A percentile compares a stretch with the other conserved stretches of the same genome.
phyloP scores from a whole-genome alignment of 2,329 filamentous ascomycete species.

The Epichloe typhina region DNA sequence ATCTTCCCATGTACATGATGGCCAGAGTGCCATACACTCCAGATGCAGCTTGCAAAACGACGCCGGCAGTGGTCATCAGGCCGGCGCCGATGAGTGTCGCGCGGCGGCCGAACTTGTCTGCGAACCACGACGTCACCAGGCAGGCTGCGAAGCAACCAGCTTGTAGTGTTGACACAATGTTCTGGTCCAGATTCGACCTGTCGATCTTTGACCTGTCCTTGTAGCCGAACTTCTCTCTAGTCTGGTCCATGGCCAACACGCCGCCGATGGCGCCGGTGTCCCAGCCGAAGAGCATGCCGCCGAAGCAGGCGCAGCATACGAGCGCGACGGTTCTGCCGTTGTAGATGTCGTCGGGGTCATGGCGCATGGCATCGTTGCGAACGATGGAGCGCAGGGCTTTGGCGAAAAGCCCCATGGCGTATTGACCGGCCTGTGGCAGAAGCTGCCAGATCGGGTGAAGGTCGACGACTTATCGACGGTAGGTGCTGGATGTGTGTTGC shows the following conservation, averaged over 20 bases:
- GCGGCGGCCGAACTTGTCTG: conserved; percentile 43
- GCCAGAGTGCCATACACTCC: conserved; percentile 37
- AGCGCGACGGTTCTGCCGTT: conserved; percentile 55
- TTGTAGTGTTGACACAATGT: conserved; percentile 58
- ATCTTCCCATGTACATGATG: conserved; percentile 53
- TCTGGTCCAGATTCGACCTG: conserved; percentile 44
- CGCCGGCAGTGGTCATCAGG: conserved; percentile 44
- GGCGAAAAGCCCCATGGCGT: conserved; percentile 24
- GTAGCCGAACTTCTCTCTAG: conserved; percentile 33
- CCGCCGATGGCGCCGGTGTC: conserved; percentile 55
- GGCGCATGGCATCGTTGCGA: conserved; percentile 58
- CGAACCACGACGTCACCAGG: conserved; percentile 39
- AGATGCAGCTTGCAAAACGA: conserved; percentile 51
- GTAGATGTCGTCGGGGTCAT: conserved; percentile 54
- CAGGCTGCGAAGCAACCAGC: conserved; percentile 55
- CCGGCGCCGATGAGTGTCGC: conserved; percentile 42
- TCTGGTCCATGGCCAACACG: conserved; percentile 46
- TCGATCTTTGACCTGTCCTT: conserved; percentile 12
- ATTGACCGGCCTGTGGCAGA: too few species aligned
- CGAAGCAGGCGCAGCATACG: conserved; percentile 53
- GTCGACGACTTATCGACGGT: too few species aligned
- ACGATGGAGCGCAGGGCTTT: conserved; percentile 42
- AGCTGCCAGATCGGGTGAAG: background rate
- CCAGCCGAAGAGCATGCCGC: conserved; percentile 42
- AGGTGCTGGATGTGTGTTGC: too few species aligned